Percentiles rank a stretch among this genome's conserved stretches.
phyloP scores from a whole-genome alignment of 2,329 filamentous ascomycete species.

The Aspergillus pseudonomiae region DNA sequence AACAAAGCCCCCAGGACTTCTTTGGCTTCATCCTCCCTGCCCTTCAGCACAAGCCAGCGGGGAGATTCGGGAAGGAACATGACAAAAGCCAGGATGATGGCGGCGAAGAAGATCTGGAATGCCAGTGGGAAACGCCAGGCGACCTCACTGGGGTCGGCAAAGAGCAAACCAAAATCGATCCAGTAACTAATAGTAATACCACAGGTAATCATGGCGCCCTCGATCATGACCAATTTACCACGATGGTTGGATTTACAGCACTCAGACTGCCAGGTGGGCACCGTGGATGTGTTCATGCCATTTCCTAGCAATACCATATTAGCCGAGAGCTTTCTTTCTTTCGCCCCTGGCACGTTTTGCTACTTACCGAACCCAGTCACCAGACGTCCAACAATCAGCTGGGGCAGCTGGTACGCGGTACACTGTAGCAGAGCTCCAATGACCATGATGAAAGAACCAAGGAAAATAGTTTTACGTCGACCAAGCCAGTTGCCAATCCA shows the following conservation, averaged over 20 bases:
- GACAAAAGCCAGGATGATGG: conserved; percentile 54
- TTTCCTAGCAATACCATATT: conserved; percentile 33
- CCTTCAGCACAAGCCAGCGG: conserved; percentile 61
- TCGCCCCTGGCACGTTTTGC: background rate
- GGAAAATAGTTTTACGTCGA: conserved; percentile 54
- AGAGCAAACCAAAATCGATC: conserved; percentile 57
- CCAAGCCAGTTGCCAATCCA: conserved; percentile 56
- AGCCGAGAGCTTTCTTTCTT: background rate
- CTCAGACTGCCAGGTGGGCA: conserved; percentile 57
- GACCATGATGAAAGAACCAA: conserved; percentile 53
- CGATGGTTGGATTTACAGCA: conserved; percentile 55
- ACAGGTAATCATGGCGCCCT: conserved; percentile 55
- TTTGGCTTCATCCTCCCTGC: conserved; percentile 55
- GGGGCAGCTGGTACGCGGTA: conserved; percentile 50
- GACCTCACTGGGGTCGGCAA: conserved; percentile 52
- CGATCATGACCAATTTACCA: conserved; percentile 57
- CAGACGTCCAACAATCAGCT: conserved; percentile 56
- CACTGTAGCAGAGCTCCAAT: conserved; percentile 54
- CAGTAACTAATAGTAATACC: conserved; percentile 56
- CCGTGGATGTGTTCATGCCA: conserved; percentile 55
- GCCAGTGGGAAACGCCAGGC: conserved; percentile 60
- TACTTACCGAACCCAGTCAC: conserved; percentile 53
- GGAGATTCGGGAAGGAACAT: conserved; percentile 60
- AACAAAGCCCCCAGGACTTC: conserved; percentile 51
- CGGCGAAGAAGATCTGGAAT: conserved; percentile 60